phyloP scores from a whole-genome alignment of 1,284 basidiomycete species.

The Puccinia novopanici region DNA sequence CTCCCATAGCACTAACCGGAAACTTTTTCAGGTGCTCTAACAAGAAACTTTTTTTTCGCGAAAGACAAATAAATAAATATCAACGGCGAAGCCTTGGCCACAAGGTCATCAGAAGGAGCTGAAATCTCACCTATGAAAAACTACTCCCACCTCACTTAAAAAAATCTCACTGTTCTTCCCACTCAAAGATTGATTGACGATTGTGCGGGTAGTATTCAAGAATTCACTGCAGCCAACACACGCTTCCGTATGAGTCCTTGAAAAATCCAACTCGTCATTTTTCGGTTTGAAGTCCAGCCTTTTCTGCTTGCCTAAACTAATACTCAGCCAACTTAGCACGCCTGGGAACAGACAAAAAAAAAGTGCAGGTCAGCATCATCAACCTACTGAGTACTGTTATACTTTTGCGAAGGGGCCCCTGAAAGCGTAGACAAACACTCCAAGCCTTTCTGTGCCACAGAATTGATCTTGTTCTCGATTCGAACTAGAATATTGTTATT shows the following conservation, averaged over 20 bases:
- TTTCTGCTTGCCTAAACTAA: conserved; percentile 86
- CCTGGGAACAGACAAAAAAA: conserved; percentile 52
- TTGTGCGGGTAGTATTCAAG: conserved; percentile 76
- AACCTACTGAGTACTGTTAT: neutral
- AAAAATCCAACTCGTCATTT: conserved; percentile 92
- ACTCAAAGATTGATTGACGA: conserved; percentile 72
- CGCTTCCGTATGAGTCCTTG: conserved; percentile 91
- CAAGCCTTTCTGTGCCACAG: conserved; percentile 76
- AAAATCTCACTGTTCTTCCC: conserved; percentile 91
- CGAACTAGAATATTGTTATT: conserved; percentile 85
- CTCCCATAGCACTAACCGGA: conserved; percentile 92
- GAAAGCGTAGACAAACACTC: conserved; percentile 67
- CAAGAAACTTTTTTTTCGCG: conserved; percentile 67
- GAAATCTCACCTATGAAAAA: conserved; percentile 77
- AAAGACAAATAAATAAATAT: conserved; percentile 13
- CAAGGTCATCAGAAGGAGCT: neutral
- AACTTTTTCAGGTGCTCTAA: conserved; percentile 95
- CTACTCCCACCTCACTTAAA: conserved; percentile 87
- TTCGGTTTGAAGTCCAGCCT: conserved; percentile 94
- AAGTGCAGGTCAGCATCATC: conserved; percentile 61
- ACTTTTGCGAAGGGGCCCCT: neutral
- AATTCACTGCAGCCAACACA: conserved; percentile 84
- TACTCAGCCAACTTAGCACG: conserved; percentile 61
- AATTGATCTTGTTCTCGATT: conserved; percentile 83
- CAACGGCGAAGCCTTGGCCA: conserved; percentile 31